Percentiles rank a stretch among this genome's conserved stretches.
Conservation (phyloP, 352 stramenopile genomes). For the Phytopythium oedochilum region DNA sequence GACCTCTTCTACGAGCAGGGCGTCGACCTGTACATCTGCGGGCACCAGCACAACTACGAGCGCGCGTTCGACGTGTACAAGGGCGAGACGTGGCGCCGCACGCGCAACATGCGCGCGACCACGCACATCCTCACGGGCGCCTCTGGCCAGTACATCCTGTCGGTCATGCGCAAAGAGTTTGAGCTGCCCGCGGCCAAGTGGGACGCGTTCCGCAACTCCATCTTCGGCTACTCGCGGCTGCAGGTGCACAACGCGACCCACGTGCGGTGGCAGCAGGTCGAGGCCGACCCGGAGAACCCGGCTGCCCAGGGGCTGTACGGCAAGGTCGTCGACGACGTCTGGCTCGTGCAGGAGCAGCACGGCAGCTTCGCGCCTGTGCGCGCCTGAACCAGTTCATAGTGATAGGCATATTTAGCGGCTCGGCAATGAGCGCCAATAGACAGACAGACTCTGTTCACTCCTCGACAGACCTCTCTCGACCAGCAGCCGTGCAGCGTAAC, state of each 20-base stretch:
- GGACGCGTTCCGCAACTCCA: constrained; percentile 83
- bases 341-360: constrained; percentile 86
- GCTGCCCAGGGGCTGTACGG: constrained; percentile 69
- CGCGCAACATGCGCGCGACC: constrained; percentile 79
- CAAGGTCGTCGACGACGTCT: constrained; percentile 84
- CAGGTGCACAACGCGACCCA: constrained; percentile 85
- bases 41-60: constrained; percentile 91
- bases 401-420: neutral
- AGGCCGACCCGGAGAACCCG: constrained; percentile 76
- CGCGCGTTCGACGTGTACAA: constrained; percentile 81
- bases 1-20: constrained; percentile 74
- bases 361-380: constrained; percentile 67
- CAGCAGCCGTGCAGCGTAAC: neutral
- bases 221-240: constrained; percentile 86
- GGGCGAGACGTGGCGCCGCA: constrained; percentile 48
- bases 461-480: neutral
- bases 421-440: neutral
- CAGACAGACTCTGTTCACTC: neutral
- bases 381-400: neutral
- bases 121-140: constrained; percentile 89
- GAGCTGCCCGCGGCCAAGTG: constrained; percentile 53
- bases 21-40: constrained; percentile 87
- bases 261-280: constrained; percentile 85
- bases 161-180: constrained; percentile 76
- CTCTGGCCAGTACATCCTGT: constrained; percentile 79